Conservation (phyloP, 176 grass and related monocot genomes). For the Areca catechu region DNA sequence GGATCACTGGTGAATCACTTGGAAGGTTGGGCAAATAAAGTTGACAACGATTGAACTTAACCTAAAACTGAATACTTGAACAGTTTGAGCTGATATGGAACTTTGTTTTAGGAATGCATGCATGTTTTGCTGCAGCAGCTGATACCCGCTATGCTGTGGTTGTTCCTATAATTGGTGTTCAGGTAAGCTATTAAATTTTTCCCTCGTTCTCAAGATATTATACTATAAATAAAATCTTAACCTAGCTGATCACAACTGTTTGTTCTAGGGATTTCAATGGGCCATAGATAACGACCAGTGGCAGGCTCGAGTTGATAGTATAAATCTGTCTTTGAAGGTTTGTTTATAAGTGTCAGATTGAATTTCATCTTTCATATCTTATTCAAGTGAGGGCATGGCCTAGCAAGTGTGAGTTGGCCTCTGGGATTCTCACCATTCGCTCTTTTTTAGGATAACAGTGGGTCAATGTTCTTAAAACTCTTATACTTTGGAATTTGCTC, state of each 20-base stretch:
- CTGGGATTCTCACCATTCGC: too few relatives aligned
- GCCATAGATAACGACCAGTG: conserved; percentile 84
- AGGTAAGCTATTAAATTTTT: conserved; percentile 31
- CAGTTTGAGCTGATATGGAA: background rate
- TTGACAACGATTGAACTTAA: background rate
- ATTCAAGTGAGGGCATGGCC: too few relatives aligned
- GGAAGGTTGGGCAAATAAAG: conserved; percentile 41
- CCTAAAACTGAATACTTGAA: too few relatives aligned
- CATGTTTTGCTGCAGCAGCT: conserved; percentile 77
- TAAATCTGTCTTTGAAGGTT: conserved; percentile 93
- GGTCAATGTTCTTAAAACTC: too few relatives aligned
- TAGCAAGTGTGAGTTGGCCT: too few relatives aligned
- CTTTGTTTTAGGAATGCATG: conserved; percentile 77
- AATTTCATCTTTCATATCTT: too few relatives aligned
- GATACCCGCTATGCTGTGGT: conserved; percentile 58
- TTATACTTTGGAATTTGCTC: too few relatives aligned
- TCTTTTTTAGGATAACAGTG: too few relatives aligned
- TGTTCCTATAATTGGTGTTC: conserved; percentile 89
- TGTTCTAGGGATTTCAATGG: conserved; percentile 67
- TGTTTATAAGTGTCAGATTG: background rate
- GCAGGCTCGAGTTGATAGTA: conserved; percentile 71
- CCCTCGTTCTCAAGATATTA: background rate
- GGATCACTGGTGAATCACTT: conserved; percentile 95
- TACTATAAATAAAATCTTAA: too few relatives aligned
- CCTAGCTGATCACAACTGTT: background rate